Evolutionary conservation across 371 early-diverging fungal species (phyloP).

Genomic region (Rhizopus sp.): DNA sequence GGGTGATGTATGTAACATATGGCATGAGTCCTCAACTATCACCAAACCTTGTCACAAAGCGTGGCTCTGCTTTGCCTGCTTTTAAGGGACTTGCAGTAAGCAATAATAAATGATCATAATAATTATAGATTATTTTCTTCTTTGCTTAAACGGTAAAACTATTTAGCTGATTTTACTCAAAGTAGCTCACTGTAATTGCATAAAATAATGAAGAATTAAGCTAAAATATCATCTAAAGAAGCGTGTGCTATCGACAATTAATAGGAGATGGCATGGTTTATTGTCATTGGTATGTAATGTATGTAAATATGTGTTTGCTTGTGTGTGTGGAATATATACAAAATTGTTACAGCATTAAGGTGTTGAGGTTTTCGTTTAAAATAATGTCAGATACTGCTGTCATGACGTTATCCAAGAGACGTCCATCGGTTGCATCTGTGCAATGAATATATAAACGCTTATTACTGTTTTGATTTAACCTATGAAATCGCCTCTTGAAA

Average conservation of each 20-base stretch:
- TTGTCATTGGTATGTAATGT: too few relatives aligned
- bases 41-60: slow-evolving; percentile 2
- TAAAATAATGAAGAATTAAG: too few relatives aligned
- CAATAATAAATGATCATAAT: neutral
- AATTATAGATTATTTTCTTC: too few relatives aligned
- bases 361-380: slow-evolving; percentile 45
- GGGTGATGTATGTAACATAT: slow-evolving; percentile 8
- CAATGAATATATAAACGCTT: slow-evolving; percentile 62
- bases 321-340: neutral
- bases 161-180: too few relatives aligned
- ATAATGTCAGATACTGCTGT: slow-evolving; percentile 59
- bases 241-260: neutral
- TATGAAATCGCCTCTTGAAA: slow-evolving; percentile 38
- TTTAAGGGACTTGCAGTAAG: slow-evolving; percentile 6
- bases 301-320: too few relatives aligned
- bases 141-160: too few relatives aligned
- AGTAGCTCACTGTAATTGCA: too few relatives aligned
- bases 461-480: slow-evolving; percentile 40
- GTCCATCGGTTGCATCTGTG: slow-evolving; percentile 65
- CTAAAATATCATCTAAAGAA: too few relatives aligned
- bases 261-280: neutral
- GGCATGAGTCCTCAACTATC: slow-evolving; percentile 4
- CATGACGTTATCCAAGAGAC: slow-evolving; percentile 61
- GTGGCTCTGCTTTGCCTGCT: slow-evolving; percentile 14
- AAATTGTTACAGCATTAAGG: slow-evolving; percentile 18